Evolutionary conservation across 176 grass and related monocot species (phyloP), one percentile per base, ranked within the genome.

Genomic region (Oryza glumipatula): DNA sequence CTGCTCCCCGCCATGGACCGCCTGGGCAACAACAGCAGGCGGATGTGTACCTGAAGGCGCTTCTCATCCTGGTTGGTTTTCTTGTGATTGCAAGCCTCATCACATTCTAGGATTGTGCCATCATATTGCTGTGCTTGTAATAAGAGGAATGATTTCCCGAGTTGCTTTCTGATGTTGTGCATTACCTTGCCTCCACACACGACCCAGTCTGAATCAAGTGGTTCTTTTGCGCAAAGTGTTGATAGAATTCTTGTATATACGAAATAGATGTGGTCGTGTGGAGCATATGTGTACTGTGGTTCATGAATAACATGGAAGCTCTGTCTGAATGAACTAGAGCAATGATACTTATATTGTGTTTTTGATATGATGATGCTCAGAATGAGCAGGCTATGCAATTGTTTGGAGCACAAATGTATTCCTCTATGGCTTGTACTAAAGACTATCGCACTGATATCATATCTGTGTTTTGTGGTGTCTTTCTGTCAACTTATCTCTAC

Each of bases 1-100:
- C 86, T 15, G 84, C 88, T 61, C 95, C 92, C 14, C 77, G 86
- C 14, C 90, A 94, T 0, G 92, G 33, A 0, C 79, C 73, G 0
- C 84, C 65, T 4, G 89, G 88, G 36, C 89, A 92, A 12, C 88
- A 91, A 17, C 94, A 97, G 26, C 95, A 97, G 77, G 92, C 95
- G 0, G 92, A 97, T 63, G 85, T 92, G 21, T 97, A 94, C 77
- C 92, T 97, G 13, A 97, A 94, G 85, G 89, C 85, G 16, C 72
- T 97, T 56, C 86, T 94, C 74, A 83, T 97, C 83, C 87, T 97
- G 73, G 92, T 97, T 4, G 95, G 95, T 54, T 85, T 94, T 75
- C 92, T 97, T 24, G 94, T 97, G 39, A 85, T 97, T 45, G 88
- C 86, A 56, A 94, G 88, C 77, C 94, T 97, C 85, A 69, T 97